A percentile compares a stretch with the other conserved stretches of the same genome.
These are phyloP conservation scores for Dictyostelium intermedium DNA, from an alignment of 78 protist genomes.

Conservation along the genomic window DNA sequence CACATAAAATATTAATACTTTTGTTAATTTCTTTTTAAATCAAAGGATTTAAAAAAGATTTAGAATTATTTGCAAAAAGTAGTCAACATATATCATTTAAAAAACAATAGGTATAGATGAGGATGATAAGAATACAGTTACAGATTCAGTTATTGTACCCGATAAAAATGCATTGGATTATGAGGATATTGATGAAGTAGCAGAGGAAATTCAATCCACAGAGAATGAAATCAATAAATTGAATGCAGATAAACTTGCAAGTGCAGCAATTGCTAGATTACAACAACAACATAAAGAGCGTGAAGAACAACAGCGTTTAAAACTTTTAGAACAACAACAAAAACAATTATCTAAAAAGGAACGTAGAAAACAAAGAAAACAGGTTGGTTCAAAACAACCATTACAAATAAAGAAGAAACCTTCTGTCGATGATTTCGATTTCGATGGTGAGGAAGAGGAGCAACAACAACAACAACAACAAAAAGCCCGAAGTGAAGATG, in stretches of 20 bases:
- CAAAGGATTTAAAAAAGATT: constrained; percentile 66
- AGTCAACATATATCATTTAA: background rate
- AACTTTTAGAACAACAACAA: background rate
- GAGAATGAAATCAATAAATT: constrained; percentile 37
- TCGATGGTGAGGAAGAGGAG: background rate
- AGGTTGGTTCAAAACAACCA: background rate
- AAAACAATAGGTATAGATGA: constrained; percentile 50
- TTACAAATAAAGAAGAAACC: background rate
- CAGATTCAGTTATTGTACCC: background rate
- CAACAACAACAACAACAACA: background rate
- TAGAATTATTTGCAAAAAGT: constrained; percentile 51
- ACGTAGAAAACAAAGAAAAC: background rate
- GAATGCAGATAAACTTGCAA: constrained; percentile 61
- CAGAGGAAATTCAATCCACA: constrained; percentile 19
- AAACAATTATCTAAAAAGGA: background rate
- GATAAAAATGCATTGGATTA: constrained; percentile 18
- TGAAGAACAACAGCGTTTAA: background rate
- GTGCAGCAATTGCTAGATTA: constrained; percentile 38
- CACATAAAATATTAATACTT: background rate
- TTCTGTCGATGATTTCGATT: background rate
- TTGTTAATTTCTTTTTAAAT: too few species aligned
- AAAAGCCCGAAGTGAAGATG: background rate
- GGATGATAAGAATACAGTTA: background rate
- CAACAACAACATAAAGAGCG: constrained; percentile 6
- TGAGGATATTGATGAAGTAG: constrained; percentile 55